A percentile compares a stretch with the other conserved stretches of the same genome.
These are phyloP conservation scores for Hygrocybe coccinea DNA, from an alignment of 768 basidiomycete species.

Conservation along the genomic window DNA sequence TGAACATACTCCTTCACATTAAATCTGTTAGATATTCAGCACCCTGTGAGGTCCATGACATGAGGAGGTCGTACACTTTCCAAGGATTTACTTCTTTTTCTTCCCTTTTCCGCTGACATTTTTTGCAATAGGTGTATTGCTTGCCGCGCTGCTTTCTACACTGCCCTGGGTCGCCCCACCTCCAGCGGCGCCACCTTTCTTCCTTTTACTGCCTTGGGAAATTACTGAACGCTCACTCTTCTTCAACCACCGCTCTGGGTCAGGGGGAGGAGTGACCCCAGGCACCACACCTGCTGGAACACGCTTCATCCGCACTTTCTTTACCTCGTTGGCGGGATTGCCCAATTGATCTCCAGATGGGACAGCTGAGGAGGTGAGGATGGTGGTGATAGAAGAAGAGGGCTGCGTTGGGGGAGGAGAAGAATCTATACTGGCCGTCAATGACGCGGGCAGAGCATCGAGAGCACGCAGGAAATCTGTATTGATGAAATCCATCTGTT, in stretches of 20 bases:
- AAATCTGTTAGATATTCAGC: neutral
- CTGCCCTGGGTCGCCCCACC: slow-evolving; percentile 66
- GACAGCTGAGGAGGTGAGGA: slow-evolving; percentile 28
- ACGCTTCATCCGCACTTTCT: slow-evolving; percentile 58
- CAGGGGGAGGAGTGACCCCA: slow-evolving; percentile 76
- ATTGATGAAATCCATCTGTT: slow-evolving; percentile 80
- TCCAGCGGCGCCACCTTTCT: slow-evolving; percentile 45
- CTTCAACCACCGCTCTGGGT: slow-evolving; percentile 86
- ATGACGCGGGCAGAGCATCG: slow-evolving; percentile 50
- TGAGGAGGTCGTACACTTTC: neutral
- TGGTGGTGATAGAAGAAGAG: slow-evolving; percentile 27
- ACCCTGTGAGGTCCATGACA: neutral
- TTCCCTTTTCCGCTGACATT: slow-evolving; percentile 50
- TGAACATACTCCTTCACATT: neutral
- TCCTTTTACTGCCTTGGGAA: slow-evolving; percentile 50
- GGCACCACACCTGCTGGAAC: slow-evolving; percentile 72
- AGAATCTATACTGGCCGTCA: slow-evolving; percentile 54
- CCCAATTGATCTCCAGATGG: slow-evolving; percentile 28
- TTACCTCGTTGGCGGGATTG: slow-evolving; percentile 25
- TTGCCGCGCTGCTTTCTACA: slow-evolving; percentile 33
- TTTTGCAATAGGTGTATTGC: slow-evolving; percentile 23
- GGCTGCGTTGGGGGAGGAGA: slow-evolving; percentile 53
- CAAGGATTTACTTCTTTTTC: slow-evolving; percentile 54
- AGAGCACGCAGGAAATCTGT: slow-evolving; percentile 61
- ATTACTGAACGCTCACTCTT: slow-evolving; percentile 71